These are phyloP conservation scores for Tetratostichococcus sp. DNA, from an alignment of 139 green algal species.

Conservation along the genomic window DNA sequence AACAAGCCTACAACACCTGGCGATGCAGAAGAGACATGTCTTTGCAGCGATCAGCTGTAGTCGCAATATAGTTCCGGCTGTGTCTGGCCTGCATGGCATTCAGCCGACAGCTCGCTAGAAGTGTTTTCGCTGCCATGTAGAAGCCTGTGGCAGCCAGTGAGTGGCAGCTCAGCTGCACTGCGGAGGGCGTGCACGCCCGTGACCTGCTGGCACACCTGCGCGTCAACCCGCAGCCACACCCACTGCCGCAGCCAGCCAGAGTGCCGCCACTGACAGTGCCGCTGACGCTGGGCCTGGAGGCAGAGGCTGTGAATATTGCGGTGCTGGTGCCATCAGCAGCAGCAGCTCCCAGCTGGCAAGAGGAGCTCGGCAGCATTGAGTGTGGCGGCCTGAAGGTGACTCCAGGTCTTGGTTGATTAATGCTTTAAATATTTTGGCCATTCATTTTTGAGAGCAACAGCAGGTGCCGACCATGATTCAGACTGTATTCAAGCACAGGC, in stretches of 20 bases:
- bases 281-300: conserved; percentile 19
- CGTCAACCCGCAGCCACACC: conserved; percentile 16
- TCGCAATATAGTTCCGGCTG: too few relatives aligned
- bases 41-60: too few relatives aligned
- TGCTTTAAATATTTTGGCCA: too few relatives aligned
- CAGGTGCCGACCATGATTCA: too few relatives aligned
- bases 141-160: conserved; percentile 1
- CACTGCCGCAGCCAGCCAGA: background rate
- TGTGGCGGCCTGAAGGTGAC: background rate
- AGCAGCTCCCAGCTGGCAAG: background rate
- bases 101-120: too few relatives aligned
- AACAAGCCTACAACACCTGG: too few relatives aligned
- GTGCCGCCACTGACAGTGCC: conserved; percentile 14
- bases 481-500: background rate
- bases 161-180: conserved; percentile 16
- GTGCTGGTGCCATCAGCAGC: conserved; percentile 4
- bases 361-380: background rate
- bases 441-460: too few relatives aligned
- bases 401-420: too few relatives aligned
- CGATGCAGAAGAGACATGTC: too few relatives aligned
- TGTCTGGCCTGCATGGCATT: too few relatives aligned
- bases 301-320: conserved; percentile 1
- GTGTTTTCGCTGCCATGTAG: background rate
- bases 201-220: conserved; percentile 15
- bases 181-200: background rate